Evolutionary conservation across 2,329 filamentous ascomycete species (phyloP), one percentile per base, ranked within the genome.

Genomic region (Teratosphaeria nubilosa): DNA sequence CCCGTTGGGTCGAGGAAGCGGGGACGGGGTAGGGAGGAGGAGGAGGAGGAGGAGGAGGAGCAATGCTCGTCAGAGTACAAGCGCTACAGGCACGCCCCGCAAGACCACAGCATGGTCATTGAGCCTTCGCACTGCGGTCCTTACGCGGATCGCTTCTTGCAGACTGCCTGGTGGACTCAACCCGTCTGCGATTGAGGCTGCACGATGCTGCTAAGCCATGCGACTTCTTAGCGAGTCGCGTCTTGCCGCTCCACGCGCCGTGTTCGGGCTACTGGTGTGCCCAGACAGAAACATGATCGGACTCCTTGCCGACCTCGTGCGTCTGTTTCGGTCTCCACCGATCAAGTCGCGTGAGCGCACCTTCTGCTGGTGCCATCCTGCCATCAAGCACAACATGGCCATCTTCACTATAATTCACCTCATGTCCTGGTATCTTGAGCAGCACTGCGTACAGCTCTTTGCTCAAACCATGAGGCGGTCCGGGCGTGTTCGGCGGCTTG

Each of bases 391-490:
- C 71, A 37, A 84, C 75, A 55, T 79, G 72, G 0, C 79, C 81
- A 7, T 79, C 75, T 2, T 77, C 77, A 61, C 79, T 77, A 71
- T 90, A 91, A 14, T 76, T 68, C 14, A 91, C 74, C 10, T 85
- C 79, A 62, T 85, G 78, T 1, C 89, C 89, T 0, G 90, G 90
- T 53, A 81, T 78, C 56, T 79, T 80, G 50, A 95, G 78, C 65
- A 92, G 84, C 61, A 84, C 85, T 66, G 84, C 75, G 71, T 95
- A 94, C 30, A 88, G 81, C 60, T 84, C 80, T 0, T 87, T 80
- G 13, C 83, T 81, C 48, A 89, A 74, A 7, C 85, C 83, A 79
- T 83, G 91, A 1, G 90, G 90, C 13, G 90, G 90, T 0, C 90
- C 90, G 10, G 79, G 79, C 10, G 80, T 77, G 11, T 77, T 77